Evolutionary conservation across 73 alveolate species (phyloP).

Genomic region (Diophrys sp.): DNA sequence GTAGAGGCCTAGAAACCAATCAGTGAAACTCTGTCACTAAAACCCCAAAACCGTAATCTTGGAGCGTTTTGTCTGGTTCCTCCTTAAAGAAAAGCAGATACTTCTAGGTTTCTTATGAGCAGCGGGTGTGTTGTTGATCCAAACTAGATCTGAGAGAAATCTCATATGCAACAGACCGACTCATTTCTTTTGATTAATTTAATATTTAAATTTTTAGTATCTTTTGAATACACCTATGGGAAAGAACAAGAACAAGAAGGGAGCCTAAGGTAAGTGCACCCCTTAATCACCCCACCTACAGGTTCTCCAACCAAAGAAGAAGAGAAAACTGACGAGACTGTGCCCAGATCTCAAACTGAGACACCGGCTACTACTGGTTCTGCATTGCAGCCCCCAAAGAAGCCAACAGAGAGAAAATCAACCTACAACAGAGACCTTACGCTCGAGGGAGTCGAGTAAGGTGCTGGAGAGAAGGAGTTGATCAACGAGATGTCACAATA

Average conservation of each 20-base stretch:
- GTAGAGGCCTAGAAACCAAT: neutral
- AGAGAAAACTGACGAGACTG: no score
- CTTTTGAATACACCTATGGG: neutral
- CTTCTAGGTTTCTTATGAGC: neutral
- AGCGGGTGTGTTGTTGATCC: neutral
- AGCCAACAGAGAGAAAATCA: neutral
- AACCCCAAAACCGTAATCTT: slow-evolving; percentile 57
- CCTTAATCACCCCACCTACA: neutral
- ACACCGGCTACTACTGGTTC: no score
- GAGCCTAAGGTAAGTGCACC: neutral
- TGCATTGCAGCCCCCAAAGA: neutral
- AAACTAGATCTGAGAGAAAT: neutral
- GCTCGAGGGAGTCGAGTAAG: neutral
- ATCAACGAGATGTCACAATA: neutral
- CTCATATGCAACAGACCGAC: neutral
- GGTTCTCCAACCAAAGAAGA: no score
- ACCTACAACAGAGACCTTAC: slow-evolving; percentile 3
- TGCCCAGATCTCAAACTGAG: no score
- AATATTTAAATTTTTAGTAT: no score
- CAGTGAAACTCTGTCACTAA: slow-evolving; percentile 31
- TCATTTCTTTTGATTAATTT: neutral
- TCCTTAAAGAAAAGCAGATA: slow-evolving; percentile 38
- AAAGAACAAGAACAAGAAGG: neutral
- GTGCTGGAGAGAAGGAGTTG: neutral
- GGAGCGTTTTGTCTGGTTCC: slow-evolving; percentile 57